Conservation (phyloP, 768 basidiomycete species). For the Podaxis sp. region DNA sequence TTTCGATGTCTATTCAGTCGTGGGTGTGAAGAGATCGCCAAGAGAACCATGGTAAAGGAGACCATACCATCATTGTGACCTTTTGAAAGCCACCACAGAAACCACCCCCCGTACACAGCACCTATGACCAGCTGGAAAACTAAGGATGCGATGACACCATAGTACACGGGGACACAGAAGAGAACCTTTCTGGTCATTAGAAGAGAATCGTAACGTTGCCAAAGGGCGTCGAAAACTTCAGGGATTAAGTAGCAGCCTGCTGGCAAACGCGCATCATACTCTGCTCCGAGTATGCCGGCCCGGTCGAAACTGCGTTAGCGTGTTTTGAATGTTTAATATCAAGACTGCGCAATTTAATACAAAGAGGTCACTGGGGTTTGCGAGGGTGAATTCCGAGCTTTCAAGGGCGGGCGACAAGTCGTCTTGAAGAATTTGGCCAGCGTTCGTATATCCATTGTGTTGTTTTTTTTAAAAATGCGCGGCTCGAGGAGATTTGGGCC, state of each 20-base stretch:
- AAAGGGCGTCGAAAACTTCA: neutral
- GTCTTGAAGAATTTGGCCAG: neutral
- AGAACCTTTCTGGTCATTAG: neutral
- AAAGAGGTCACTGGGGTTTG: neutral
- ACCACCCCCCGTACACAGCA: constrained; percentile 1
- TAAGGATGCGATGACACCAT: neutral
- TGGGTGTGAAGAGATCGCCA: neutral
- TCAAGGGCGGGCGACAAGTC: no score
- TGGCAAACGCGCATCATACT: neutral
- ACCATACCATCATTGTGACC: constrained; percentile 5
- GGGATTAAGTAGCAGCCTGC: neutral
- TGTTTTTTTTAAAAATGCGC: neutral
- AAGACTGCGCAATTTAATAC: neutral
- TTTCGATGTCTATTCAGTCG: neutral
- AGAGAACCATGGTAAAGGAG: neutral
- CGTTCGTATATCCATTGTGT: neutral
- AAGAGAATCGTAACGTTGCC: neutral
- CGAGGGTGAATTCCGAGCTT: neutral
- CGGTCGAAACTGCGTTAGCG: neutral
- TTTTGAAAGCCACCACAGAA: constrained; percentile 1
- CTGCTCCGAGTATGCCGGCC: neutral
- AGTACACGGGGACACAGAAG: constrained; percentile 4
- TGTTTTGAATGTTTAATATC: neutral
- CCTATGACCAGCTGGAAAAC: constrained; percentile 6
- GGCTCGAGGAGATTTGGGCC: neutral